Evolutionary conservation across 306 rosid species (phyloP).

Genomic region (Cucurbita argyrosperma): DNA sequence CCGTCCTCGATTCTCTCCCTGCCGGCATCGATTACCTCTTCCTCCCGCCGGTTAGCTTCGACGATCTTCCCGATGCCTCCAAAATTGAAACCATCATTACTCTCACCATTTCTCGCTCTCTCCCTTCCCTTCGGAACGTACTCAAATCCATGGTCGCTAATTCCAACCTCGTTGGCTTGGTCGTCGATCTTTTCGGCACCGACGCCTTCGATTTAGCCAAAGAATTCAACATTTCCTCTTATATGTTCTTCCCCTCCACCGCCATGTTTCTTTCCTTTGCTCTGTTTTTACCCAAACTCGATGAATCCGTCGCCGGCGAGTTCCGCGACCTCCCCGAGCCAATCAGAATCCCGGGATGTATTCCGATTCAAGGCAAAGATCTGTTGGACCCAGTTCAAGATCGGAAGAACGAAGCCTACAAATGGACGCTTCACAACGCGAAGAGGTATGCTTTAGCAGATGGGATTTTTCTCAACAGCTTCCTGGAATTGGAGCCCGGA

Average conservation of each 20-base stretch:
- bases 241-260: conserved; percentile 34
- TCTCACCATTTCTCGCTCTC: conserved; percentile 31
- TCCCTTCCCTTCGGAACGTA: not conserved
- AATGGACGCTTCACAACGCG: conserved; percentile 23
- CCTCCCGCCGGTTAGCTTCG: conserved; percentile 26
- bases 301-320: conserved; percentile 25
- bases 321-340: conserved; percentile 28
- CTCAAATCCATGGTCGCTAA: not conserved
- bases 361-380: conserved; percentile 35
- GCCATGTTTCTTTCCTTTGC: conserved; percentile 28
- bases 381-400: conserved; percentile 47
- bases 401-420: conserved; percentile 40
- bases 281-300: conserved; percentile 28
- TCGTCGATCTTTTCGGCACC: conserved; percentile 51
- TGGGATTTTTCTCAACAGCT: conserved; percentile 44
- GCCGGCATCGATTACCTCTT: conserved; percentile 13
- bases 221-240: conserved; percentile 24
- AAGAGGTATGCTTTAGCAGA: conserved; percentile 27
- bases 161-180: conserved; percentile 13
- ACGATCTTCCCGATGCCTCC: conserved; percentile 15
- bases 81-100: conserved; percentile 23
- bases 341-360: conserved; percentile 45
- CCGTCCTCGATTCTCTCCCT: conserved; percentile 31
- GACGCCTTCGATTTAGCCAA: conserved; percentile 39
- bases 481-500: conserved; percentile 46